phyloP scores from a whole-genome alignment of 305 asterid genomes.

The Solanum hybrid region DNA sequence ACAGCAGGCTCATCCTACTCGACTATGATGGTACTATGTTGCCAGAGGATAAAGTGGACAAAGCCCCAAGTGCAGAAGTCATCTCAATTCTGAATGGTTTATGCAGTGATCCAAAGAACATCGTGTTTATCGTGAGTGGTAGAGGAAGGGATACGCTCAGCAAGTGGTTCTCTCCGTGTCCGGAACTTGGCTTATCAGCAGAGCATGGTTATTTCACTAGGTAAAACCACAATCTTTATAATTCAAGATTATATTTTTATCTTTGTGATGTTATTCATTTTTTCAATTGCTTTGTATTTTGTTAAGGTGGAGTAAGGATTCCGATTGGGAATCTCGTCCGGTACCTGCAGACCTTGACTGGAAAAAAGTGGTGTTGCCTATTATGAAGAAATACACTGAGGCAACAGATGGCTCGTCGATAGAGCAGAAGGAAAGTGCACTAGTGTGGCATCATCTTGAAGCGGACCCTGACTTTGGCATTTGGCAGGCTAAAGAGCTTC shows the following conservation, averaged over 20 bases:
- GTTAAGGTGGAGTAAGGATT: constrained; percentile 47
- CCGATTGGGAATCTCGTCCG: constrained; percentile 52
- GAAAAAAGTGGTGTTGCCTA: constrained; percentile 55
- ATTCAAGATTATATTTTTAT: neutral
- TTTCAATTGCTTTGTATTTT: neutral
- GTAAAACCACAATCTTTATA: constrained; percentile 16
- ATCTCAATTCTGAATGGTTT: constrained; percentile 47
- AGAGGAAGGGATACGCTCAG: constrained; percentile 63
- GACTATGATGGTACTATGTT: constrained; percentile 87
- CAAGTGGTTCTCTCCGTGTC: constrained; percentile 67
- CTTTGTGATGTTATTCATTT: neutral
- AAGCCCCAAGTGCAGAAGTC: constrained; percentile 54
- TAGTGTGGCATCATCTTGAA: constrained; percentile 89
- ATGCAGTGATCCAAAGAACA: constrained; percentile 60
- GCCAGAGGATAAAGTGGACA: constrained; percentile 60
- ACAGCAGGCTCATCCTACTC: constrained; percentile 56
- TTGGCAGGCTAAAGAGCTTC: constrained; percentile 85
- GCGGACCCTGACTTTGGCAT: constrained; percentile 75
- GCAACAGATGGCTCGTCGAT: constrained; percentile 87
- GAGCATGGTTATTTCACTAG: constrained; percentile 82
- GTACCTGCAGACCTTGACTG: constrained; percentile 42
- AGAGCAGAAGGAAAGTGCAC: constrained; percentile 81
- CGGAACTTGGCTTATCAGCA: constrained; percentile 70
- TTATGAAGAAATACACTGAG: constrained; percentile 75
- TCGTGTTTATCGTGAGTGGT: constrained; percentile 77